Evolutionary conservation across 768 basidiomycete species (phyloP), one percentile per base, ranked within the genome.

Genomic region (Phlegmacium glaucopus): DNA sequence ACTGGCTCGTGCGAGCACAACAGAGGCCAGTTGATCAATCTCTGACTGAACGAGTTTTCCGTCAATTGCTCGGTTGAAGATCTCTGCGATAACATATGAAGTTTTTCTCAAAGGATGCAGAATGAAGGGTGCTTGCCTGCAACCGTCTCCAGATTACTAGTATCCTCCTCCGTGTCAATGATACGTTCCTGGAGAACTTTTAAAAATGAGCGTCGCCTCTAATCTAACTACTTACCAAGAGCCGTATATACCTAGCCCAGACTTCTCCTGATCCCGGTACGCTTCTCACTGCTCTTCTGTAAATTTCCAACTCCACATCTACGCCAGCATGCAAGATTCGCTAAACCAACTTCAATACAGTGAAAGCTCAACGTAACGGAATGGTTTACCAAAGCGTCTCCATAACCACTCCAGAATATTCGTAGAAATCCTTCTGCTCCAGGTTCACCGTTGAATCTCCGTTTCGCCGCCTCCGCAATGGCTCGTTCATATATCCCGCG

Each of bases 231-330:
- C 77, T 52, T 45, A 87, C 90, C 65, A 87, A 57, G 53, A 78
- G 77, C 32, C 87, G 81, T 10, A 93, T 80, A 61, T 88, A 89
- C 35, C 82, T 74, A 5, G 87, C 83, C 85, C 87, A 89, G 12
- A 90, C 68, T 56, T 88, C 85, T 15, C 90, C 90, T 28, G 78
- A 87, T 13, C 73, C 77, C 34, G 90, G 89, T 0, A 83, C 80
- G 58, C 90, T 90, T 48, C 87, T 76, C 9, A 79, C 61, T 9
- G 88, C 89, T 35, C 89, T 72, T 48, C 65, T 68, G 25, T 79
- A 71, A 12, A 72, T 61, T n/a, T 57, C 55, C 26, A 70, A 50
- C 53, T 84, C 73, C 9, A 61, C 61, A 1, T 71, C 72, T 27
- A 66, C 64, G 10, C 70, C 75, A 1, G 59, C 70, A 12, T 72